Conservation (phyloP, 495 filamentous ascomycete genomes). For the Penicillium turbatum region DNA sequence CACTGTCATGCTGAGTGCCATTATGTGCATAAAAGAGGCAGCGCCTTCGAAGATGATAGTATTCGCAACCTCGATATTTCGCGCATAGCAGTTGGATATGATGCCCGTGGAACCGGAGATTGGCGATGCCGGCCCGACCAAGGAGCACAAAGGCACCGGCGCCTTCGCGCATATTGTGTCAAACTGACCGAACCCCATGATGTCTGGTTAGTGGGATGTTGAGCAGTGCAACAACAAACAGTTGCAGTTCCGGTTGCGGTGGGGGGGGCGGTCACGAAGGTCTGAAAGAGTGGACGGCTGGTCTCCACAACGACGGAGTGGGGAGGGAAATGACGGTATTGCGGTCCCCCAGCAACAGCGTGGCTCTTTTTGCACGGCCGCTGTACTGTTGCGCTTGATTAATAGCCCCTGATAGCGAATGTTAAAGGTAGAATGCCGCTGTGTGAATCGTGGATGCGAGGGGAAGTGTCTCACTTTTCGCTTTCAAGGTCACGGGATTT, state of each 20-base stretch:
- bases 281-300: slow-evolving; percentile 5
- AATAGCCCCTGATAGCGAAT: not conserved
- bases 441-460: slow-evolving; percentile 4
- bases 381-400: not conserved
- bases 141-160: slow-evolving; percentile 79
- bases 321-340: slow-evolving; percentile 19
- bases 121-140: slow-evolving; percentile 64
- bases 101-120: slow-evolving; percentile 71
- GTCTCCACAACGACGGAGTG: slow-evolving; percentile 32
- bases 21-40: slow-evolving; percentile 86
- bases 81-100: slow-evolving; percentile 86
- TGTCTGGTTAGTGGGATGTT: slow-evolving; percentile 15
- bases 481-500: slow-evolving; percentile 16
- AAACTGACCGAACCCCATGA: slow-evolving; percentile 91
- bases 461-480: slow-evolving; percentile 11
- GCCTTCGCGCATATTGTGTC: slow-evolving; percentile 78
- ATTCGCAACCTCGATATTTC: slow-evolving; percentile 93
- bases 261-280: slow-evolving; percentile 17
- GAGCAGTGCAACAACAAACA: slow-evolving; percentile 19
- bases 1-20: slow-evolving; percentile 84
- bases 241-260: slow-evolving; percentile 16
- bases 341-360: not conserved
- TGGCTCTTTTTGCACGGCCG: slow-evolving; percentile 6
- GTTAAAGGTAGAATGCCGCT: not conserved
- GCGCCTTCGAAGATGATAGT: slow-evolving; percentile 97